A percentile compares a stretch with the other conserved stretches of the same genome.
These are phyloP conservation scores for Chenopodium formosanum DNA, from an alignment of 148 eudicot genomes.

Conservation along the genomic window DNA sequence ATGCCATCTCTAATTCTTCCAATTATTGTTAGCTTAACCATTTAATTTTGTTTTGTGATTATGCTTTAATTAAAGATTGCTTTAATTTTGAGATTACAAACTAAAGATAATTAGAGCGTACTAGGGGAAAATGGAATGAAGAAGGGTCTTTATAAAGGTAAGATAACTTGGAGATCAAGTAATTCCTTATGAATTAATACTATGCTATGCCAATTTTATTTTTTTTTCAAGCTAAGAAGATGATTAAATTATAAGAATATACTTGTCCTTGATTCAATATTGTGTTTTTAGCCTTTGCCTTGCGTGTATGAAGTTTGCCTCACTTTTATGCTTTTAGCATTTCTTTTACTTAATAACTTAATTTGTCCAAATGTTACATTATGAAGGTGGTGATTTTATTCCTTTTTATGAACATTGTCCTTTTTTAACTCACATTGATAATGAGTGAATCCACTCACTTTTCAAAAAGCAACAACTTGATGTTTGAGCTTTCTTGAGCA, in stretches of 20 bases:
- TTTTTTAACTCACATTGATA: background rate
- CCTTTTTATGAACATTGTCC: background rate
- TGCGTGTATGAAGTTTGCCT: constrained; percentile 13
- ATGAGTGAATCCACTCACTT: background rate
- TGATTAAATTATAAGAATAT: background rate
- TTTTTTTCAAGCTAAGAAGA: background rate
- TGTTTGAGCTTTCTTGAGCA: background rate
- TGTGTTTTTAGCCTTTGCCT: background rate
- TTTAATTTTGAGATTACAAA: constrained; percentile 3
- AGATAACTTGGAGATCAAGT: constrained; percentile 23
- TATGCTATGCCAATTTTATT: background rate
- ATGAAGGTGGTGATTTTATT: background rate
- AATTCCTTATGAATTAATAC: constrained; percentile 20
- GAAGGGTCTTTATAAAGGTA: background rate
- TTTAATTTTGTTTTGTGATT: background rate
- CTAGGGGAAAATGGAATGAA: background rate
- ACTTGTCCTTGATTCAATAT: background rate
- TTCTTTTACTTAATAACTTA: background rate
- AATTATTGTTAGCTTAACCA: constrained; percentile 51
- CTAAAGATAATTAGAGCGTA: background rate
- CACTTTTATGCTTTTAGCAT: background rate
- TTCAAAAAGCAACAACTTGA: background rate
- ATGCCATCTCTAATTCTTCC: constrained; percentile 56
- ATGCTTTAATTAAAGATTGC: background rate
- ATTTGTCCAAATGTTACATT: background rate